Base-by-base conservation (phyloP, 805 yeast species). In the Yarrowia deformans region DNA sequence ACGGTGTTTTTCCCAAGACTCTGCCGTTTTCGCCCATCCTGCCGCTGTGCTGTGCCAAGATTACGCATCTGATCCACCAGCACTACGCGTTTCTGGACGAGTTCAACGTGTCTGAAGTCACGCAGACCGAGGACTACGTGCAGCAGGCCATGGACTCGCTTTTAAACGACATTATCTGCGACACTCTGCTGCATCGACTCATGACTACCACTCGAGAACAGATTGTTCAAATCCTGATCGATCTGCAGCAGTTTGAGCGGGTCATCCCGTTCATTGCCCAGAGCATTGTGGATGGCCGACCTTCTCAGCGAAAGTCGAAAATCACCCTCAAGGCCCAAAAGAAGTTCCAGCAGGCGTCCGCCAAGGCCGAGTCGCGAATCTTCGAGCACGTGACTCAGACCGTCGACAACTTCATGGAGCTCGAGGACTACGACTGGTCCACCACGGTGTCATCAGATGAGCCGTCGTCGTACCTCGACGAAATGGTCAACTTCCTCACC, bases 21-120 rank as follows among this genome's bases (percentile, higher is more conserved):
- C 79, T 94, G 67, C 98, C 98, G 16, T 95, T 94, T 75, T 91
- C 97, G 67, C 90, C 90, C 69, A 87, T 92, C 70, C 93, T 92
- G 74, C 93, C 97, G 34, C 89, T 91, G 79, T 87, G 92, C 40
- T 94, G 98, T 78, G 85, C 91, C 32, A 88, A 90, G 45, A 78
- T 91, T 19, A 83, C 91, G 68, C 84, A 87, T 18, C 86, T 90
- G 48, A 83, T 93, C 23, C 83, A 85, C 37, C 87, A 87, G 70
- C 83, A 90, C 66, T 81, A 85, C n/a, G 79, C 81, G 19, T 95
- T 93, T 74, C 79, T 90, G 49, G 85, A 85, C 63, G 87, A 83
- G 70, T 88, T 84, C 71, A 88, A 88, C 72, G 68, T 63, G 14
- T 89, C 86, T 71, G 85, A 87, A 49, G 82, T 88, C 23, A 86